Conservation (phyloP, 176 grass and related monocot species). For the Rhynchospora tenuis region DNA sequence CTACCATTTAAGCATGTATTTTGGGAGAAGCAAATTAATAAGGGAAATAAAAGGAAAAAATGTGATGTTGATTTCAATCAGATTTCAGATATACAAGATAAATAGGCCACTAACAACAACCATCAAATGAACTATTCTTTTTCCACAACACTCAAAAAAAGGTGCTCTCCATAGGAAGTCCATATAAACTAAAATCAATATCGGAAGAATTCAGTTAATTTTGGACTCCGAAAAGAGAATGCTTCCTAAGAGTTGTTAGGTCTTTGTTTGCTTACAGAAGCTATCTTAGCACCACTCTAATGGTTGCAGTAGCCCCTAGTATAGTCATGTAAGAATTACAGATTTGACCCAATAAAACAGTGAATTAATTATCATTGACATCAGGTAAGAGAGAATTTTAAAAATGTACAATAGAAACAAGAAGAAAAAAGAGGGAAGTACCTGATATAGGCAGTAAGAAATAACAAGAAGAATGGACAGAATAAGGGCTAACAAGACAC, state of each 20-base stretch:
- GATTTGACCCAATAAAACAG: neutral
- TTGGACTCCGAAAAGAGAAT: neutral
- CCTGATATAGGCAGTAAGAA: slow-evolving; percentile 81
- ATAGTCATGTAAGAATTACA: neutral
- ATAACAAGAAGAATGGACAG: slow-evolving; percentile 56
- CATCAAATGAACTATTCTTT: neutral
- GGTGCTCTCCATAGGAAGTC: neutral
- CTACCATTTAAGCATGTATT: slow-evolving; percentile 30
- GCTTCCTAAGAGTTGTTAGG: neutral
- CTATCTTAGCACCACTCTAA: neutral
- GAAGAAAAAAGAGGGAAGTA: slow-evolving; percentile 13
- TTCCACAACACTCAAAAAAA: neutral
- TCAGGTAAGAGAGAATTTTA: neutral
- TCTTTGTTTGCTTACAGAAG: neutral
- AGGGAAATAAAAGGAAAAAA: neutral
- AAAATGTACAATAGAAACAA: neutral
- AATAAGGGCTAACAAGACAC: slow-evolving; percentile 60
- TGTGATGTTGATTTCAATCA: too few species aligned
- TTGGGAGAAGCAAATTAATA: neutral
- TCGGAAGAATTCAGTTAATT: neutral
- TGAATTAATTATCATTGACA: neutral
- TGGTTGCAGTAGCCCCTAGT: neutral
- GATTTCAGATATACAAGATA: neutral
- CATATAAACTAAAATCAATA: neutral
- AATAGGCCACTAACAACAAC: neutral